Conservation (phyloP, 139 green algal species). For the Coelastrella sp. region DNA sequence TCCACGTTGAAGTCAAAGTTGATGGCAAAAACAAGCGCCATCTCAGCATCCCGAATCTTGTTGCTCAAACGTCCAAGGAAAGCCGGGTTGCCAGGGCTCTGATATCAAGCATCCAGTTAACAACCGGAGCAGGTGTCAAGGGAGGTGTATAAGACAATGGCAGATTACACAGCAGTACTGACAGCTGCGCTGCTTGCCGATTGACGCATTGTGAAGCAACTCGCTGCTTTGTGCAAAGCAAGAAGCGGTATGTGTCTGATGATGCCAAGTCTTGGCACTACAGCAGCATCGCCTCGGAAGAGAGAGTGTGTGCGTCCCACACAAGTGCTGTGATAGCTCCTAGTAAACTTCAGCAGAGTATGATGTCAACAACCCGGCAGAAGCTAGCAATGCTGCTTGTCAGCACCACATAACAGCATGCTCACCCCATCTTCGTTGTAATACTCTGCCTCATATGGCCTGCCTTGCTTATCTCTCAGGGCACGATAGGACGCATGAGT, state of each 20-base stretch:
- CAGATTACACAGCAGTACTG: neutral
- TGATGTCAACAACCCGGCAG: too few relatives aligned
- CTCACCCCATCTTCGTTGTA: constrained; percentile 33
- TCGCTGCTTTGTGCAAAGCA: too few relatives aligned
- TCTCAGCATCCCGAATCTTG: constrained; percentile 22
- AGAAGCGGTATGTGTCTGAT: too few relatives aligned
- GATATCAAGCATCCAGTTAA: neutral
- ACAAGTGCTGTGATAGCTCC: too few relatives aligned
- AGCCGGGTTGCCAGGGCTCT: constrained; percentile 21
- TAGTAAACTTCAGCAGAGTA: too few relatives aligned
- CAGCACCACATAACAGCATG: too few relatives aligned
- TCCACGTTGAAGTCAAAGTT: constrained; percentile 37
- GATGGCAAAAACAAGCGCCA: neutral
- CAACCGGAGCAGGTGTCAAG: neutral
- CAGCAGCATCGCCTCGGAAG: too few relatives aligned
- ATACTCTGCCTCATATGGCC: constrained; percentile 1
- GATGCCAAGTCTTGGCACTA: too few relatives aligned
- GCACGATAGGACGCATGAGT: neutral
- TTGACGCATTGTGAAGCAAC: too few relatives aligned
- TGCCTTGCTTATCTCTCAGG: neutral
- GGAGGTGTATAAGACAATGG: neutral
- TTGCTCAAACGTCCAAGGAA: neutral
- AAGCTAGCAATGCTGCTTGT: too few relatives aligned
- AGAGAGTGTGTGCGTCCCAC: too few relatives aligned
- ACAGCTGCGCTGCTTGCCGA: too few relatives aligned